A percentile compares a stretch with the other conserved stretches of the same genome.
phyloP scores from a whole-genome alignment of 352 stramenopile genomes.

The Pythium periplocum region DNA sequence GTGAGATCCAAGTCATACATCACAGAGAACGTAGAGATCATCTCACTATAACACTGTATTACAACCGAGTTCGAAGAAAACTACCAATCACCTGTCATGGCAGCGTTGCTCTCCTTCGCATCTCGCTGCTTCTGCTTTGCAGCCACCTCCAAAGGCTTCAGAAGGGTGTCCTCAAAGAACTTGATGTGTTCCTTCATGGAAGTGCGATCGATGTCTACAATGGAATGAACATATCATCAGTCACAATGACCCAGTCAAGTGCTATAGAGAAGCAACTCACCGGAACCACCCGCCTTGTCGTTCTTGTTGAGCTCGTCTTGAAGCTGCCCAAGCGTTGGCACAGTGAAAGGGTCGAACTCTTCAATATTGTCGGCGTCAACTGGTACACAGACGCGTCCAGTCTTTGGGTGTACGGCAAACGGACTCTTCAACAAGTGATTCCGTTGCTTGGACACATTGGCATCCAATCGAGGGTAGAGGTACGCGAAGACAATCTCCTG shows the following conservation, averaged over 20 bases:
- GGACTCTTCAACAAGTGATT: conserved; percentile 99
- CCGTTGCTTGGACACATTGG: conserved; percentile 99
- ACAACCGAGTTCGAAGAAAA: neutral
- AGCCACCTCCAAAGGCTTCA: conserved; percentile 57
- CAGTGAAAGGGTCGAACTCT: conserved; percentile 78
- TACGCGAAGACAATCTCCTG: conserved; percentile 96
- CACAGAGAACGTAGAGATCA: too few species aligned
- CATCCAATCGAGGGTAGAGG: conserved; percentile 97
- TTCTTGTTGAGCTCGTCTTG: conserved; percentile 80
- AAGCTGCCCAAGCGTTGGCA: conserved; percentile 81
- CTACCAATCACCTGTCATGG: conserved; percentile 81
- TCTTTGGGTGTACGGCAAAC: conserved; percentile 98
- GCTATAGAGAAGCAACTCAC: conserved; percentile 5
- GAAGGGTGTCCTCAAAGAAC: conserved; percentile 64
- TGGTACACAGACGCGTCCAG: conserved; percentile 96
- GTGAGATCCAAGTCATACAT: too few species aligned
- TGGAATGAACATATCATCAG: neutral
- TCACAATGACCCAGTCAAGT: neutral
- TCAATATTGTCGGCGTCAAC: conserved; percentile 86
- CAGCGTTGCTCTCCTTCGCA: conserved; percentile 55
- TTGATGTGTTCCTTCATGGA: conserved; percentile 73
- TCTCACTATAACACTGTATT: too few species aligned
- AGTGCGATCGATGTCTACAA: conserved; percentile 30
- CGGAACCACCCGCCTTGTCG: conserved; percentile 18
- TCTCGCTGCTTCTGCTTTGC: conserved; percentile 75